A percentile compares a stretch with the other conserved stretches of the same genome.
phyloP scores from a whole-genome alignment of 441 rosid genomes.

The Pelargonium citronellum region DNA sequence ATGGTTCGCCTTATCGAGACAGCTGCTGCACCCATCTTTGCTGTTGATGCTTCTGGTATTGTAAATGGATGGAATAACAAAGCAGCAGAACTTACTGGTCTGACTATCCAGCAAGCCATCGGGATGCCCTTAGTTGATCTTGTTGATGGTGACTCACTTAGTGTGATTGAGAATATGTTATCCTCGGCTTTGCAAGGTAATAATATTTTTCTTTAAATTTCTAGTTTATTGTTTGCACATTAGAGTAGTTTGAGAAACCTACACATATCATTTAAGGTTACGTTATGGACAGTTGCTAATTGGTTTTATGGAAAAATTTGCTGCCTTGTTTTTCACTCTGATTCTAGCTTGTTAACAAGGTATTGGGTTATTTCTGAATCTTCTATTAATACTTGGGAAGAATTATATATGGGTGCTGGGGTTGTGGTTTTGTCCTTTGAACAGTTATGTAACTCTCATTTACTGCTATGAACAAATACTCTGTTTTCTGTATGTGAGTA shows the following conservation, averaged over 20 bases:
- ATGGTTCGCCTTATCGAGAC: conserved; percentile 83
- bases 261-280: neutral
- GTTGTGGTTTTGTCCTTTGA: no score
- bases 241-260: neutral
- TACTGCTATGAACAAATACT: neutral
- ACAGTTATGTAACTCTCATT: no score
- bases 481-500: no score
- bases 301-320: neutral
- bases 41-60: conserved; percentile 59
- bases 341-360: conserved; percentile 1
- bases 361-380: neutral
- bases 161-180: conserved; percentile 37
- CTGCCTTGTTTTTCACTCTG: neutral
- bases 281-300: neutral
- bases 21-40: conserved; percentile 72
- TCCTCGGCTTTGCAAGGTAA: conserved; percentile 57
- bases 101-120: conserved; percentile 64
- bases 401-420: neutral
- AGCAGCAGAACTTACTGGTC: conserved; percentile 68
- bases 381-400: neutral
- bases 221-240: neutral
- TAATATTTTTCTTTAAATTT: neutral
- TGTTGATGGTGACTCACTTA: conserved; percentile 42
- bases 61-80: conserved; percentile 80
- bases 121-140: conserved; percentile 51